These are phyloP conservation scores for Potentilla sterilis DNA, from an alignment of 306 rosid genomes.

Conservation along the genomic window DNA sequence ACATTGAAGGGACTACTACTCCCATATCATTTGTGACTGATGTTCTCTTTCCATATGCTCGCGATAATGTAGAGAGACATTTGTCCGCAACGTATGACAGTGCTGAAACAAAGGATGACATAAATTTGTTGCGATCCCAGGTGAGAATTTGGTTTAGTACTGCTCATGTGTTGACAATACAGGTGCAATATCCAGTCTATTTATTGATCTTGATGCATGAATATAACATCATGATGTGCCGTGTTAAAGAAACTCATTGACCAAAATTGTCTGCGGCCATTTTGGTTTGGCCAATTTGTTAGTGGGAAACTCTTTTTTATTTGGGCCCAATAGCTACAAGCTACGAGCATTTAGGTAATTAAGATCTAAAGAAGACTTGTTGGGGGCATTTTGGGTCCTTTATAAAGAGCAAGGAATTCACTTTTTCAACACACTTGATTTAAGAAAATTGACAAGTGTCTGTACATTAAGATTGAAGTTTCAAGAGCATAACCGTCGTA, in stretches of 20 bases:
- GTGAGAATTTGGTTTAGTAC: constrained; percentile 40
- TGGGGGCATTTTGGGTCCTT: background rate
- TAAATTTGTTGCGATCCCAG: constrained; percentile 67
- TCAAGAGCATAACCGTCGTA: background rate
- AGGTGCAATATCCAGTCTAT: constrained; percentile 14
- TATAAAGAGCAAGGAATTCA: constrained; percentile 1
- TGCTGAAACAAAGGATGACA: constrained; percentile 71
- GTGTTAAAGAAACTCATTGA: background rate
- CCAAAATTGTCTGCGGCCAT: background rate
- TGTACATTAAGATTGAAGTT: background rate
- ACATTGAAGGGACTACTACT: constrained; percentile 97
- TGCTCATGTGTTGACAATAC: constrained; percentile 23
- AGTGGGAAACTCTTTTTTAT: background rate
- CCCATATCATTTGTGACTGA: constrained; percentile 95
- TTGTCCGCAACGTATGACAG: constrained; percentile 70
- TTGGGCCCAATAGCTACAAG: background rate
- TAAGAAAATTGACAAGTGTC: background rate
- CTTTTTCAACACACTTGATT: background rate
- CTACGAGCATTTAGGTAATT: background rate
- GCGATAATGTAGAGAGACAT: constrained; percentile 80
- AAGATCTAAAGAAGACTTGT: background rate
- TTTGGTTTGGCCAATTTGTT: background rate
- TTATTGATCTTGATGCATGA: background rate
- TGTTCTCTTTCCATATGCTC: constrained; percentile 93
- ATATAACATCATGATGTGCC: background rate